A percentile compares a stretch with the other conserved stretches of the same genome.
phyloP scores from a whole-genome alignment of 805 yeast species.

The Ogataea salicorniae region DNA sequence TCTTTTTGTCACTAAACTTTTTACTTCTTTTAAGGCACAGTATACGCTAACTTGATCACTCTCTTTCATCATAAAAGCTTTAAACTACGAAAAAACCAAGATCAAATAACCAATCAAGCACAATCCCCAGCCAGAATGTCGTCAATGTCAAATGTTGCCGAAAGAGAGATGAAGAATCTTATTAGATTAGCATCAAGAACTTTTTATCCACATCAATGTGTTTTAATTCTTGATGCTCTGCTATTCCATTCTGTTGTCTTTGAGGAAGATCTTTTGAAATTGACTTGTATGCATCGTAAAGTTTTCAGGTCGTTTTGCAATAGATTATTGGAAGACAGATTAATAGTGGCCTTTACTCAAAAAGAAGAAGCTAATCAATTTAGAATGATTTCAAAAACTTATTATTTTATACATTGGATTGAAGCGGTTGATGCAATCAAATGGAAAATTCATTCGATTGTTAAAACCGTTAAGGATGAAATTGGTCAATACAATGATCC shows the following conservation, averaged over 20 bases:
- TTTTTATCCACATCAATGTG: conserved; percentile 80
- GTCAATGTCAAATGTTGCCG: conserved; percentile 13
- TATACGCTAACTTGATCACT: no score
- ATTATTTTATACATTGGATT: conserved; percentile 73
- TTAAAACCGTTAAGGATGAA: conserved; percentile 71
- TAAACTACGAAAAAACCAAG: no score
- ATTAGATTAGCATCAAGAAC: conserved; percentile 80
- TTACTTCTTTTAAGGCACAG: no score
- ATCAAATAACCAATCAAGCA: no score
- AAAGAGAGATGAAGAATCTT: conserved; percentile 32
- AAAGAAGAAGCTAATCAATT: conserved; percentile 62
- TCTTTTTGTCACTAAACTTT: no score
- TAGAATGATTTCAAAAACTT: conserved; percentile 74
- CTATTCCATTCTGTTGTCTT: conserved; percentile 83
- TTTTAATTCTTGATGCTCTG: conserved; percentile 81
- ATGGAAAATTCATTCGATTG: conserved; percentile 92
- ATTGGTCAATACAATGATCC: conserved; percentile 83
- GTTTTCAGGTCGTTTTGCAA: conserved; percentile 82
- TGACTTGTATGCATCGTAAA: conserved; percentile 80
- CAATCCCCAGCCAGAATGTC: conserved; percentile 2
- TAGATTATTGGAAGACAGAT: conserved; percentile 75
- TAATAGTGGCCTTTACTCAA: conserved; percentile 66
- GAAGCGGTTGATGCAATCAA: conserved; percentile 94
- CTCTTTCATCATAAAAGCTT: no score
- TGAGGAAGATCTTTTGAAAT: conserved; percentile 82